Percentiles rank a stretch among this genome's conserved stretches.
Evolutionary conservation across 2,329 filamentous ascomycete species (phyloP).

Genomic region (Fusarium sp.): DNA sequence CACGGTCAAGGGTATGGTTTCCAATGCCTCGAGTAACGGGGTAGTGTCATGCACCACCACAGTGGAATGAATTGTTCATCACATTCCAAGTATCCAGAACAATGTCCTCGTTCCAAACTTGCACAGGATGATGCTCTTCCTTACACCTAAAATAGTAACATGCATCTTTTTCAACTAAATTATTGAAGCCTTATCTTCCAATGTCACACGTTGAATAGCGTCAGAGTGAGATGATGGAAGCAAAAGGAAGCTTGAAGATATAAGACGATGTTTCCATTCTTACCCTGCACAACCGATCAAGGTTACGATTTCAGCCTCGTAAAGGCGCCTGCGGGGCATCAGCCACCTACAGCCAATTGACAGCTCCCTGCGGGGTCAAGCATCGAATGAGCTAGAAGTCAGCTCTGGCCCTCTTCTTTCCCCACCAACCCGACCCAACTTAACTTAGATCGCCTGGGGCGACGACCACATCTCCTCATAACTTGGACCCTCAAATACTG

Average conservation of each 20-base stretch:
- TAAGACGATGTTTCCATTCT: neutral
- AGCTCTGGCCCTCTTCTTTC: conserved; percentile 44
- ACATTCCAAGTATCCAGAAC: neutral
- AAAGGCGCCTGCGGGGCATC: conserved; percentile 21
- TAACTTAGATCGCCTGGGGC: conserved; percentile 34
- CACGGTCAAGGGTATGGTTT: neutral
- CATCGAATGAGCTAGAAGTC: conserved; percentile 57
- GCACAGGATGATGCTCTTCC: neutral
- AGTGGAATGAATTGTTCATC: neutral
- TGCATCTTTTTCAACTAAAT: neutral
- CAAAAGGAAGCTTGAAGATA: conserved; percentile 30
- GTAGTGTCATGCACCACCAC: neutral
- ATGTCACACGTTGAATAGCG: neutral
- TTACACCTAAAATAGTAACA: neutral
- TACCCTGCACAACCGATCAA: conserved; percentile 32
- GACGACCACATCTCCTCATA: conserved; percentile 36
- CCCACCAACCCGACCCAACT: conserved; percentile 41
- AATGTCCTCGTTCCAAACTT: neutral
- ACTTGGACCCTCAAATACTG: conserved; percentile 33
- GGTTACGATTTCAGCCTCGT: conserved; percentile 30
- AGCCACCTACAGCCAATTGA: conserved; percentile 45
- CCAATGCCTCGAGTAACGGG: too few species aligned
- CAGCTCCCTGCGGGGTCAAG: conserved; percentile 39
- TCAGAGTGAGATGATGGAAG: neutral
- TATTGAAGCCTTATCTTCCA: neutral